Evolutionary conservation across 1,139 yeast species (phyloP).

Genomic region (Blastobotrys apis): DNA sequence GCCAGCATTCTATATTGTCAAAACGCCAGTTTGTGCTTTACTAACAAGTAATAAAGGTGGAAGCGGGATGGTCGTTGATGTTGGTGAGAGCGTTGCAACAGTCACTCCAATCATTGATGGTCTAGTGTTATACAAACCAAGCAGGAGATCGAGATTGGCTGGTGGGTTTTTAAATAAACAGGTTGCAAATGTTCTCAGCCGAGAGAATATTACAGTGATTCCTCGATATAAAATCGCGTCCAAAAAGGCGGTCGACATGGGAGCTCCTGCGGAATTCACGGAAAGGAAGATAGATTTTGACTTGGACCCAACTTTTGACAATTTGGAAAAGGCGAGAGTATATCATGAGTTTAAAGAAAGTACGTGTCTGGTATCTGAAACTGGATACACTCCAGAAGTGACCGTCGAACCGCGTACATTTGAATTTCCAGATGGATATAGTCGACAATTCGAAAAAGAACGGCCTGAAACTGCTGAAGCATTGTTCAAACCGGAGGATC

Average conservation of each 20-base stretch:
- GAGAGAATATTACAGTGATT: slow-evolving; percentile 25
- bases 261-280: slow-evolving; percentile 33
- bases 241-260: slow-evolving; percentile 31
- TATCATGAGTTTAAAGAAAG: slow-evolving; percentile 64
- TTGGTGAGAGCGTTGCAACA: slow-evolving; percentile 79
- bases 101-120: slow-evolving; percentile 96
- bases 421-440: slow-evolving; percentile 76
- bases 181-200: slow-evolving; percentile 25
- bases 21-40: slow-evolving; percentile 83
- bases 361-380: slow-evolving; percentile 41
- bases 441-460: slow-evolving; percentile 51
- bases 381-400: slow-evolving; percentile 16
- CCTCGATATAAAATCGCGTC: slow-evolving; percentile 35
- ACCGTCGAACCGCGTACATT: slow-evolving; percentile 36
- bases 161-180: slow-evolving; percentile 36
- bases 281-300: slow-evolving; percentile 4
- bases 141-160: slow-evolving; percentile 33
- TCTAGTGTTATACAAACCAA: slow-evolving; percentile 59
- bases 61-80: slow-evolving; percentile 85
- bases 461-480: slow-evolving; percentile 70
- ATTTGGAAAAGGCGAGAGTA: slow-evolving; percentile 31
- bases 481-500: slow-evolving; percentile 48
- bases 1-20: slow-evolving; percentile 83
- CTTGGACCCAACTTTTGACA: slow-evolving; percentile 21
- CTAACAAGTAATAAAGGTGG: slow-evolving; percentile 94